These are phyloP conservation scores for Diaporthe sp. DNA, from an alignment of 2,329 filamentous ascomycete genomes.

Conservation along the genomic window DNA sequence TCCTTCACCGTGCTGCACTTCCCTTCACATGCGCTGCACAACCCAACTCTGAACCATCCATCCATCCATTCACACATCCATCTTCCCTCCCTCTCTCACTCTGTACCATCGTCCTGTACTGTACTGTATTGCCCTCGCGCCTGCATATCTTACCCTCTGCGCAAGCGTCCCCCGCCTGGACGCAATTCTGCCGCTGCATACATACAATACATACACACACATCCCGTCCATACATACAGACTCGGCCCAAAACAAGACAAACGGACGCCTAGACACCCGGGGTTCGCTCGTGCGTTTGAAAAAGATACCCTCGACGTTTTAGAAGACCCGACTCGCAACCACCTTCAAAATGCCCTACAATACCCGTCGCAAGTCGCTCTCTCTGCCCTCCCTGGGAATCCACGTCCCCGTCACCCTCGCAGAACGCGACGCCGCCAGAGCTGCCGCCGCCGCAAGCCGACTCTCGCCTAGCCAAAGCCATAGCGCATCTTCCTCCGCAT, in stretches of 20 bases:
- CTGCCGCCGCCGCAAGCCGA: conserved; percentile 58
- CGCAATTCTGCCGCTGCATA: background rate
- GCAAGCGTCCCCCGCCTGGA: background rate
- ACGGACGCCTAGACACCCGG: conserved; percentile 13
- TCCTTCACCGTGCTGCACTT: conserved; percentile 28
- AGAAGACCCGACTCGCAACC: conserved; percentile 11
- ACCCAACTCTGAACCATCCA: conserved; percentile 32
- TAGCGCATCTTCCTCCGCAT: conserved; percentile 43
- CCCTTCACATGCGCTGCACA: conserved; percentile 29
- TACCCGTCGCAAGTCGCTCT: conserved; percentile 95
- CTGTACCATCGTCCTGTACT: conserved; percentile 24
- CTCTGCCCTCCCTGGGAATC: conserved; percentile 92
- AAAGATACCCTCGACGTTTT: conserved; percentile 26
- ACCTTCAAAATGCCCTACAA: conserved; percentile 86
- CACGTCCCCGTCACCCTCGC: conserved; percentile 81
- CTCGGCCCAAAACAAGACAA: conserved; percentile 21
- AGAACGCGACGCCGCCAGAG: conserved; percentile 67
- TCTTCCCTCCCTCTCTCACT: background rate
- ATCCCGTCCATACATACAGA: background rate
- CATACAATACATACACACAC: background rate
- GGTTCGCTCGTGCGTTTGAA: conserved; percentile 27
- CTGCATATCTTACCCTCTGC: background rate
- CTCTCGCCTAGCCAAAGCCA: conserved; percentile 50
- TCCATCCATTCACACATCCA: conserved; percentile 6
- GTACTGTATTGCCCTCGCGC: background rate